phyloP scores from a whole-genome alignment of 192 early-diverging fungal genomes.

The Umbelopsis ramanniana region DNA sequence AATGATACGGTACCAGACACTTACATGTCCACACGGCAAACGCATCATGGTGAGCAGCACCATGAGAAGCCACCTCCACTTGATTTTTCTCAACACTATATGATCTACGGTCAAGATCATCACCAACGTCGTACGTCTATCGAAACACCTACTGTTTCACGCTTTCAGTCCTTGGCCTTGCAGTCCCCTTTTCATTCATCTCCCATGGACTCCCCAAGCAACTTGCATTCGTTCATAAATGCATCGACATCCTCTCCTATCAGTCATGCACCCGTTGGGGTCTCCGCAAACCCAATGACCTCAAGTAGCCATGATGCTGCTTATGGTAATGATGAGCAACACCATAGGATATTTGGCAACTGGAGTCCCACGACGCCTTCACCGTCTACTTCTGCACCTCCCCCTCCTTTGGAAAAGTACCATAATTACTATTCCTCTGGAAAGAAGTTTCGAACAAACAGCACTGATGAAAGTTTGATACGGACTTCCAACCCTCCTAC shows the following conservation, averaged over 20 bases:
- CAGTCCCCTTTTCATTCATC: constrained; percentile 18
- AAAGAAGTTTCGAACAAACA: constrained; percentile 13
- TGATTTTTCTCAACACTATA: constrained; percentile 1
- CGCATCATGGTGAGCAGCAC: neutral
- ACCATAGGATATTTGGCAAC: constrained; percentile 19
- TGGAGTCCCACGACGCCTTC: constrained; percentile 18
- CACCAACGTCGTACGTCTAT: constrained; percentile 17
- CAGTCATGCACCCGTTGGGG: neutral
- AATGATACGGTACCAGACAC: neutral
- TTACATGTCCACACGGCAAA: neutral
- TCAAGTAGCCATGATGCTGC: neutral
- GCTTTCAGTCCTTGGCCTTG: constrained; percentile 13
- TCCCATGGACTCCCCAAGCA: constrained; percentile 13
- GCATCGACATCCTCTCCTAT: constrained; percentile 1
- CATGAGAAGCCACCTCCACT: neutral
- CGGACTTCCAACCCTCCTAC: neutral
- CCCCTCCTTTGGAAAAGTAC: constrained; percentile 2
- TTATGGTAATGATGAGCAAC: constrained; percentile 21
- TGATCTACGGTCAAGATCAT: constrained; percentile 8
- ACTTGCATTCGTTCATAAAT: neutral
- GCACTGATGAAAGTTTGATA: constrained; percentile 1
- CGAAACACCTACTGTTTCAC: constrained; percentile 12
- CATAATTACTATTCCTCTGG: neutral
- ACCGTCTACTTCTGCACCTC: neutral
- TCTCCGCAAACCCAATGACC: neutral